Base-by-base conservation (phyloP, 805 yeast species). In the Lachancea dasiensis region DNA sequence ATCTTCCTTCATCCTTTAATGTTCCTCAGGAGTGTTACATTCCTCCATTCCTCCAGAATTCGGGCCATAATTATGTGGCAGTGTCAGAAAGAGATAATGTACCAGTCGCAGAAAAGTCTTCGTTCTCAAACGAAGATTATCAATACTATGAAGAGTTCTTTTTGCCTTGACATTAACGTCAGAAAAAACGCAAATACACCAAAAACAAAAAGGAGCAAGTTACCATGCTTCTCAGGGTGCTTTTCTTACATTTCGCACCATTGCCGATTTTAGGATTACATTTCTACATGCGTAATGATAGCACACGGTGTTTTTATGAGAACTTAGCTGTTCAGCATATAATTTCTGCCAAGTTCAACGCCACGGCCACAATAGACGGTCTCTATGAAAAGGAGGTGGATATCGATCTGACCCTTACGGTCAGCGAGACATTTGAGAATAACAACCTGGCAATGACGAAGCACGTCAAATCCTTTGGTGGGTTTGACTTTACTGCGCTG, bases 261-360 rank as follows among this genome's bases (percentile, higher is more conserved):
- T 19, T 8, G 10, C 23, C 19, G 19, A n/a, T 20, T 15, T 6
- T 10, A 8, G 37, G 45, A 6, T 33, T 89, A 42, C 95, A 92
- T 60, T 79, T 86, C 59, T 89, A 86, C 59, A 66, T 86, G 37
- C 75, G 75, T 9, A 81, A 89, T 1, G 87, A 81, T 22, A 82
- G 82, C 47, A 72, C 77, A 30, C 77, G 77, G 49, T 92, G 97
- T 63, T 90, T 90, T 60, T 81, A 65, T 52, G 92, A 89, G 56
- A 94, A 83, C 44, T 68, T 90, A 43, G 78, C 85, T 13, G 69
- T 72, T 46, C 83, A 79, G 49, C 77, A 94, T n/a, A 71, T 90
- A 41, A 81, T 89, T 16, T 83, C 83, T 40, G 95, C 90, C 39
- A 71, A 72, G 52, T 77, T 84, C 48, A 81, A 81, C 3, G 72